A percentile compares a stretch with the other conserved stretches of the same genome.
phyloP scores from a whole-genome alignment of 441 rosid genomes.

The Adansonia grandidieri region DNA sequence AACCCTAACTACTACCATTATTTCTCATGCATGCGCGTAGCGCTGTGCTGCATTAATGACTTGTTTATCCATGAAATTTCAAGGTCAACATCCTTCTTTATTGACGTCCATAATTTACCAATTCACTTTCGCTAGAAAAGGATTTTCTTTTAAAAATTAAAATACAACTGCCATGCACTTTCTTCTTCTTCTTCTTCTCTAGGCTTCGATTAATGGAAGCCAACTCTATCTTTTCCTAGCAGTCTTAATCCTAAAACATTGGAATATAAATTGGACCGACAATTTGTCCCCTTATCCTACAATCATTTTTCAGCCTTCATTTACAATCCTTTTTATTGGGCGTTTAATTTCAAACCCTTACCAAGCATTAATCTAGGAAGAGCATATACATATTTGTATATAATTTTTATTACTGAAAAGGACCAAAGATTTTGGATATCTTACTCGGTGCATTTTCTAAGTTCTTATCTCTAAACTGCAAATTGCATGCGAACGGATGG shows the following conservation, averaged over 20 bases:
- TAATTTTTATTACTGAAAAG: not conserved
- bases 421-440: not conserved
- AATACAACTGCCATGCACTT: conserved; percentile 23
- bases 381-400: not conserved
- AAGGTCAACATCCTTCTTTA: conserved; percentile 1
- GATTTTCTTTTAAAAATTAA: not conserved
- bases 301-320: conserved; percentile 8
- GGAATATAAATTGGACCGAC: conserved; percentile 30
- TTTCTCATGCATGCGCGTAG: conserved; percentile 16
- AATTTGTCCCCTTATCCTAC: not conserved
- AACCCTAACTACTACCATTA: not conserved
- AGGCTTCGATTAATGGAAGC: not conserved
- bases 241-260: conserved; percentile 9
- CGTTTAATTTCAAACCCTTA: conserved; percentile 6
- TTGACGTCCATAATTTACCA: conserved; percentile 3
- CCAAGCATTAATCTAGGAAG: not conserved
- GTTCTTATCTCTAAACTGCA: conserved; percentile 21
- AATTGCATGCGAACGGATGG: conserved; percentile 19
- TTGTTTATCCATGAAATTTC: not conserved
- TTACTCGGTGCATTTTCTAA: conserved; percentile 3
- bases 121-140: conserved; percentile 10
- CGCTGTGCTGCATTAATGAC: not conserved
- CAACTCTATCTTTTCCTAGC: not conserved
- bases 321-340: not conserved
- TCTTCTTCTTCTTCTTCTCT: not conserved